A percentile compares a stretch with the other conserved stretches of the same genome.
These are phyloP conservation scores for Sporothrix humicola DNA, from an alignment of 2,329 filamentous ascomycete genomes.

Conservation along the genomic window DNA sequence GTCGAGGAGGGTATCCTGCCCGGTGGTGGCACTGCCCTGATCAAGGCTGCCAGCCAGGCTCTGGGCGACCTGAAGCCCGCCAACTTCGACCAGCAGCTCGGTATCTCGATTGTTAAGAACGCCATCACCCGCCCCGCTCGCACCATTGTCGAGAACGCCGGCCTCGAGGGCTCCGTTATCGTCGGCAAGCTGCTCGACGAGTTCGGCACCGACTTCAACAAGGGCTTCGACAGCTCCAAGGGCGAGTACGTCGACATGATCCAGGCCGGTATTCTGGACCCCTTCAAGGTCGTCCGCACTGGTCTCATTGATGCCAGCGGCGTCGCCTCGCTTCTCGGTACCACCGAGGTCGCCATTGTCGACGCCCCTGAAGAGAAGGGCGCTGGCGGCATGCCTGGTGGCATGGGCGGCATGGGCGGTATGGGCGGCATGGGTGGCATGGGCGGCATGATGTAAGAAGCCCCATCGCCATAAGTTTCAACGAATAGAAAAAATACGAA, in stretches of 20 bases:
- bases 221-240: slow-evolving; percentile 94
- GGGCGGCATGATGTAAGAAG: slow-evolving; percentile 66
- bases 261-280: slow-evolving; percentile 91
- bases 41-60: slow-evolving; percentile 94
- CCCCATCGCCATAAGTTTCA: slow-evolving; percentile 25
- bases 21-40: slow-evolving; percentile 94
- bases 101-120: slow-evolving; percentile 96
- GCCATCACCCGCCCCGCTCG: slow-evolving; percentile 95
- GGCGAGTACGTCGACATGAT: slow-evolving; percentile 99
- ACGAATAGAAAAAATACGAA: slow-evolving; percentile 26
- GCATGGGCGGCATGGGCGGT: slow-evolving; percentile 65
- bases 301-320: slow-evolving; percentile 93
- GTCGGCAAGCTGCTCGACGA: slow-evolving; percentile 98
- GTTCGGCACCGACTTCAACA: slow-evolving; percentile 92
- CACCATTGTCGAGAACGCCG: slow-evolving; percentile 97
- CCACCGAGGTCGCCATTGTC: slow-evolving; percentile 96
- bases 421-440: slow-evolving; percentile 61
- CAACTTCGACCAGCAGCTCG: slow-evolving; percentile 99
- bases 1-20: slow-evolving; percentile 99
- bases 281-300: slow-evolving; percentile 98
- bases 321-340: slow-evolving; percentile 95
- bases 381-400: slow-evolving; percentile 59
- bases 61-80: slow-evolving; percentile 79
- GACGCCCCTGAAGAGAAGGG: slow-evolving; percentile 95
- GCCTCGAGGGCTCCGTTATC: slow-evolving; percentile 91